Evolutionary conservation across 2,329 filamentous ascomycete species (phyloP).

Genomic region (Pestalotiopsis sp.): DNA sequence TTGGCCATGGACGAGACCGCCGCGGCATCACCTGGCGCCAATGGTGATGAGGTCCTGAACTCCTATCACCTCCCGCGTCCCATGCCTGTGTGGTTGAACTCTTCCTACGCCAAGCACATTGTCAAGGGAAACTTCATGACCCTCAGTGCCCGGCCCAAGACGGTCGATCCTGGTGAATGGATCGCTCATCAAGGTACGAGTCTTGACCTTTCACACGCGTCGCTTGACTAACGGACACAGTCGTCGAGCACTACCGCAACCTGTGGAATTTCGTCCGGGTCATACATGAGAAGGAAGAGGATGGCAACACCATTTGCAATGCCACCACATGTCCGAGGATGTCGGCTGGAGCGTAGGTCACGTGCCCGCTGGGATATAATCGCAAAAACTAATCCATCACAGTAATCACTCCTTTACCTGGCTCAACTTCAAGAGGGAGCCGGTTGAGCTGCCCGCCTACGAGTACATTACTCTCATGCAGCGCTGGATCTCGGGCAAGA

Average conservation of each 20-base stretch:
- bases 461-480: slow-evolving; percentile 97
- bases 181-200: slow-evolving; percentile 84
- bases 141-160: slow-evolving; percentile 86
- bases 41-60: slow-evolving; percentile 57
- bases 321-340: slow-evolving; percentile 82
- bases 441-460: slow-evolving; percentile 87
- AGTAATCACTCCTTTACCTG: slow-evolving; percentile 95
- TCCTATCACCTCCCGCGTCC: slow-evolving; percentile 67
- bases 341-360: slow-evolving; percentile 86
- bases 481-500: slow-evolving; percentile 96
- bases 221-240: slow-evolving; percentile 48
- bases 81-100: slow-evolving; percentile 74
- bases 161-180: slow-evolving; percentile 94
- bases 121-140: slow-evolving; percentile 99
- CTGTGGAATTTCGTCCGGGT: slow-evolving; percentile 88
- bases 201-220: neutral
- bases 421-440: slow-evolving; percentile 85
- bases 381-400: slow-evolving; percentile 15
- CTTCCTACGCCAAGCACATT: slow-evolving; percentile 78
- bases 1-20: slow-evolving; percentile 66
- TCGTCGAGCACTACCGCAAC: slow-evolving; percentile 90
- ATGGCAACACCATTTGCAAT: slow-evolving; percentile 81
- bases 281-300: slow-evolving; percentile 82
- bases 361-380: neutral
- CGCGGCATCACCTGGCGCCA: slow-evolving; percentile 43